Percentiles rank a stretch among this genome's conserved stretches.
phyloP scores from a whole-genome alignment of 768 basidiomycete species.

The Tricholoma sp. region DNA sequence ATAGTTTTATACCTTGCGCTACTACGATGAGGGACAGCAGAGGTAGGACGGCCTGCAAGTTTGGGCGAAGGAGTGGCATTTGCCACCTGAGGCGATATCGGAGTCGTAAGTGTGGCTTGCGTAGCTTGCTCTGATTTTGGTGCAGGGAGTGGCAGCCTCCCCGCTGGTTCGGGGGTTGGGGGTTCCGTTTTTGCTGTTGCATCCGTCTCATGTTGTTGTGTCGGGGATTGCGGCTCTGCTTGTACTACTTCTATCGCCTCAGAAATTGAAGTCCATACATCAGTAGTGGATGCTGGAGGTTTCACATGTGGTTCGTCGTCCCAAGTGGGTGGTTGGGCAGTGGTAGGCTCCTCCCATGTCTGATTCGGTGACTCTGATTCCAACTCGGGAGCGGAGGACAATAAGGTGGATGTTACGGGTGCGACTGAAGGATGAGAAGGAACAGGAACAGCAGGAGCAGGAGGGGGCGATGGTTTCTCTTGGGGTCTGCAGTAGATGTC shows the following conservation, averaged over 20 bases:
- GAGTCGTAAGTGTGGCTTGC: constrained; percentile 25
- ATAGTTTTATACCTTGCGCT: constrained; percentile 65
- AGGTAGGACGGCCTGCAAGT: constrained; percentile 43
- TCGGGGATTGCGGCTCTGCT: constrained; percentile 12
- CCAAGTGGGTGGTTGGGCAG: constrained; percentile 62
- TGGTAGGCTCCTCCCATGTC: constrained; percentile 73
- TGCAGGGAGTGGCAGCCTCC: constrained; percentile 17
- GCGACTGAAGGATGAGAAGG: constrained; percentile 17
- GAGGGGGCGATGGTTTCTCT: constrained; percentile 52
- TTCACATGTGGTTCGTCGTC: constrained; percentile 58
- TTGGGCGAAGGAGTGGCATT: constrained; percentile 45
- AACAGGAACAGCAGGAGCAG: constrained; percentile 22
- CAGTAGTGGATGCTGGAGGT: constrained; percentile 22
- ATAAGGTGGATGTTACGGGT: constrained; percentile 26
- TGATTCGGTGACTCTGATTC: constrained; percentile 30
- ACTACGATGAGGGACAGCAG: constrained; percentile 47
- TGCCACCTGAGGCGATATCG: constrained; percentile 29
- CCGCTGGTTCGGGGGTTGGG: constrained; percentile 24
- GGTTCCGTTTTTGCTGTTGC: constrained; percentile 26
- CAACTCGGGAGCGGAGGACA: constrained; percentile 25
- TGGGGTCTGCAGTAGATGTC: constrained; percentile 41
- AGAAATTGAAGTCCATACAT: constrained; percentile 29
- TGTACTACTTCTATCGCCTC: constrained; percentile 14
- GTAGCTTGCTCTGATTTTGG: constrained; percentile 32
- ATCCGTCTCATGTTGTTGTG: constrained; percentile 23